These are phyloP conservation scores for Ruellia speciosa DNA, from an alignment of 305 asterid genomes.

Conservation along the genomic window DNA sequence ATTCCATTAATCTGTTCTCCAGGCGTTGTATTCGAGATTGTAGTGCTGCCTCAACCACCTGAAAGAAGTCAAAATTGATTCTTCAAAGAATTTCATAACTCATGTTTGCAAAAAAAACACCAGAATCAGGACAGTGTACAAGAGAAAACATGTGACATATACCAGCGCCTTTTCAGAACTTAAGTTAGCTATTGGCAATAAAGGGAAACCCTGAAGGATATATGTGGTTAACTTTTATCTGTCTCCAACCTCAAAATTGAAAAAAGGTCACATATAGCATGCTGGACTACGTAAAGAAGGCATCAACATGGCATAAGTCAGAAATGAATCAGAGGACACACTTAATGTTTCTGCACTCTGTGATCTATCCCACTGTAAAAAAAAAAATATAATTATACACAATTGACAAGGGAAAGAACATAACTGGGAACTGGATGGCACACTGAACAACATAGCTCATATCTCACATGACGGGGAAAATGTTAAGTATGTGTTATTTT, in stretches of 20 bases:
- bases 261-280: no score
- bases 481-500: not conserved
- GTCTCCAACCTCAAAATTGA: no score
- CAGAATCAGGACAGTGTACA: not conserved
- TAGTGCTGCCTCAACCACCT: constrained; percentile 98
- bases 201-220: no score
- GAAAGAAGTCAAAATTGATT: constrained; percentile 23
- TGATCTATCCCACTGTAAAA: not conserved
- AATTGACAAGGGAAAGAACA: not conserved
- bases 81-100: not conserved
- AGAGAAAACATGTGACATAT: not conserved
- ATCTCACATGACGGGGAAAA: no score
- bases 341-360: not conserved
- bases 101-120: not conserved
- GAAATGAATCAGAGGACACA: not conserved
- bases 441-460: no score
- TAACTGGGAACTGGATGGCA: no score
- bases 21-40: constrained; percentile 85
- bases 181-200: not conserved
- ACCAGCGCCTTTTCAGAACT: not conserved
- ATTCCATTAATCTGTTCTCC: constrained; percentile 71
- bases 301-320: not conserved
- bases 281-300: not conserved
- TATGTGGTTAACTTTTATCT: no score
- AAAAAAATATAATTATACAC: not conserved